Percentiles rank a stretch among this genome's conserved stretches.
Conservation (phyloP, 2,329 filamentous ascomycete genomes). For the Clarireedia paspali region DNA sequence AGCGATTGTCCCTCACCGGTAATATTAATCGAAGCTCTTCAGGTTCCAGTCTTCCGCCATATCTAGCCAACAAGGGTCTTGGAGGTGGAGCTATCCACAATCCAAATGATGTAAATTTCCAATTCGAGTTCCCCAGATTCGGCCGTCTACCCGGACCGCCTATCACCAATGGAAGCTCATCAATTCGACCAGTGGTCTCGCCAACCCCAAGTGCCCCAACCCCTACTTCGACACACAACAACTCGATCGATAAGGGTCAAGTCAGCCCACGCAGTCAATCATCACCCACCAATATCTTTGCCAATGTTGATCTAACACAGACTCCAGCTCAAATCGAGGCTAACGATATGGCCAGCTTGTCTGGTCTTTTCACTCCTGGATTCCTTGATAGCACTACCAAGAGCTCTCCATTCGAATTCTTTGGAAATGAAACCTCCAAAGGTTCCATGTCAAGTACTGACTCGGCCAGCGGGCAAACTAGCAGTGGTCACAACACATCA, state of each 20-base stretch:
- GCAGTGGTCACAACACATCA: constrained; percentile 41
- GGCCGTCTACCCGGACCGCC: constrained; percentile 56
- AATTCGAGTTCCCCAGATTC: constrained; percentile 95
- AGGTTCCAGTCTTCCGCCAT: constrained; percentile 16
- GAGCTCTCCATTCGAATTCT: constrained; percentile 33
- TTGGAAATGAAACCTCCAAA: constrained; percentile 35
- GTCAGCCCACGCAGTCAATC: constrained; percentile 23
- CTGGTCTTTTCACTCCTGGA: constrained; percentile 52
- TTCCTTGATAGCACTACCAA: constrained; percentile 39
- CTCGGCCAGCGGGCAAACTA: constrained; percentile 22
- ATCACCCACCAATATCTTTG: constrained; percentile 30
- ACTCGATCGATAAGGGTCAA: constrained; percentile 19
- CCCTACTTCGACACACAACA: constrained; percentile 5
- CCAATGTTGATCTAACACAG: constrained; percentile 20
- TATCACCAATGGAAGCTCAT: constrained; percentile 9
- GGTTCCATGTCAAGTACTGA: constrained; percentile 36
- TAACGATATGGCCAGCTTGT: constrained; percentile 44
- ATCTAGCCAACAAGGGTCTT: constrained; percentile 37
- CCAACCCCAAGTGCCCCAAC: constrained; percentile 11
- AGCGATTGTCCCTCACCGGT: constrained; percentile 59
- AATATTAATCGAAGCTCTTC: constrained; percentile 15
- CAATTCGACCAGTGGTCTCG: constrained; percentile 18
- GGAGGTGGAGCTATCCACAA: constrained; percentile 46
- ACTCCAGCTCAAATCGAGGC: constrained; percentile 17
- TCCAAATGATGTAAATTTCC: constrained; percentile 71